phyloP scores from a whole-genome alignment of 768 basidiomycete species.

The Lentinus tigrinus region DNA sequence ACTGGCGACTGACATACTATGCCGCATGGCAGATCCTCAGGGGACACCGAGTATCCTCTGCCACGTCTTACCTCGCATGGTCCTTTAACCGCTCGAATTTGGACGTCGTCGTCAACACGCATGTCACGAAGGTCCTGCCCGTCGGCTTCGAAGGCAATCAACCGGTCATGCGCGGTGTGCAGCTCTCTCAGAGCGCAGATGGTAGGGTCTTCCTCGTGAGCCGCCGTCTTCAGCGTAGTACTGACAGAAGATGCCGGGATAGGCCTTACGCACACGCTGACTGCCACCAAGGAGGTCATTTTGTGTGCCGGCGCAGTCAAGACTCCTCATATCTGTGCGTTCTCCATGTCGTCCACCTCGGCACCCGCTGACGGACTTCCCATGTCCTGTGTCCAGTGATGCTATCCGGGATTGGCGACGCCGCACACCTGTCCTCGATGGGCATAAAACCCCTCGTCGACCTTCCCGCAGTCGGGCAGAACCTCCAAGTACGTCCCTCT shows the following conservation, averaged over 20 bases:
- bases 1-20: not conserved
- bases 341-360: not conserved
- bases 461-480: constrained; percentile 27
- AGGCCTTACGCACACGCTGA: constrained; percentile 1
- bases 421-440: constrained; percentile 11
- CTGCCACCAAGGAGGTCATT: constrained; percentile 21
- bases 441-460: constrained; percentile 20
- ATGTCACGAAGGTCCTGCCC: constrained; percentile 2
- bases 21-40: not conserved
- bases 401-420: constrained; percentile 19
- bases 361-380: not conserved
- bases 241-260: not conserved
- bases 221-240: too few species aligned
- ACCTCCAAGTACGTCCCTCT: constrained; percentile 11
- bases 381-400: not conserved
- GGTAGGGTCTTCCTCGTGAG: not conserved
- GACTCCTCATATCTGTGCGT: constrained; percentile 16
- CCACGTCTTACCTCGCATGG: constrained; percentile 1
- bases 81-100: not conserved
- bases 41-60: not conserved
- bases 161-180: not conserved
- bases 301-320: constrained; percentile 17
- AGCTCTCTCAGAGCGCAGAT: constrained; percentile 4
- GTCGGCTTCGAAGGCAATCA: not conserved
- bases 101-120: constrained; percentile 9